Base-by-base conservation (phyloP, 192 early-diverging fungal genomes). In the Linnemannia schmuckeri region DNA sequence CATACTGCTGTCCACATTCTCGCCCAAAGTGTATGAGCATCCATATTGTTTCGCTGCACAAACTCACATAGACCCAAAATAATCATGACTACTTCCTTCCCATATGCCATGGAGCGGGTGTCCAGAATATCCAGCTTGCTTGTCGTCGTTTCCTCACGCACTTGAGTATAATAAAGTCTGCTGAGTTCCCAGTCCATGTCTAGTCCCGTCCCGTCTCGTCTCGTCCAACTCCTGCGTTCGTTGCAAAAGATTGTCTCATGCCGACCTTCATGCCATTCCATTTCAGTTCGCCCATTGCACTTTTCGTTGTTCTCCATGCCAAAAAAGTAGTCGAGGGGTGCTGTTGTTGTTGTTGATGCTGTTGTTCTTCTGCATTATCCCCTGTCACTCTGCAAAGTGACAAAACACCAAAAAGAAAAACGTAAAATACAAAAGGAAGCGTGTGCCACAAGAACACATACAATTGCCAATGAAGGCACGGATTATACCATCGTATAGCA, bases 371-470 rank as follows among this genome's bases (percentile, higher is more conserved):
- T 24, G 20, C 24, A 27, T 27, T 27, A 9, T n/a, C 13, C n/a
- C 55, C 15, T 66, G 61, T 30, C 61, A 66, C 61, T 33, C 40
- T 72, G 70, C 41, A 38, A 38, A 72, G 70, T 72, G 70, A 41
- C 70, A 66, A 35, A 33, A 66, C 1, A 33, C 33, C 9, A 33
- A 33, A 66, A 66, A 33, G 33, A 66, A 63, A 27, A 63, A 66
- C 10, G 30, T 33, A 33, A 66, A 61, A 13, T 15, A 30, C 1
- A 46, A n/a, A 5, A 52, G 27, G 46, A 8, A 33, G 20, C 20
- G 27, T 5, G n/a, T 40, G 20, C n/a, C 2, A 40, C 37, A 54
- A 47, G 1, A 6, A 35, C 15, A 8, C 74, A 54, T 3, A 40
- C 54, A 24, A 17, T 47, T 35, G 12, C 40, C 35, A 27, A n/a